A percentile compares a stretch with the other conserved stretches of the same genome.
phyloP scores from a whole-genome alignment of 495 filamentous ascomycete genomes.

The Baudoinia panamericana region DNA sequence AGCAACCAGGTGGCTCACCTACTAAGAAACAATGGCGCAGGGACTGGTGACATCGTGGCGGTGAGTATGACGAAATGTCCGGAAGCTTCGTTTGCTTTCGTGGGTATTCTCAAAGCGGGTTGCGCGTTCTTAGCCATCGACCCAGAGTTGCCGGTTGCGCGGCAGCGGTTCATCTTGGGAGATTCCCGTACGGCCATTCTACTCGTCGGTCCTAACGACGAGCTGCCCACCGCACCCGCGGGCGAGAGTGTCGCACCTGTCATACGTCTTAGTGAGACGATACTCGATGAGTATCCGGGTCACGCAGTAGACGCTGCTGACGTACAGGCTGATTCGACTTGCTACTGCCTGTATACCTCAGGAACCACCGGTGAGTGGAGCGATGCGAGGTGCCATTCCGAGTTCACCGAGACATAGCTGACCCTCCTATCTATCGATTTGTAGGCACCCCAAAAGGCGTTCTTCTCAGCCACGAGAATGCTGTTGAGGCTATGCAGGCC shows the following conservation, averaged over 20 bases:
- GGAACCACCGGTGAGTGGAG: slow-evolving; percentile 37
- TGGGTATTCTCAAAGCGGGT: slow-evolving; percentile 70
- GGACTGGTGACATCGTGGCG: slow-evolving; percentile 46
- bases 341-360: slow-evolving; percentile 69
- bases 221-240: slow-evolving; percentile 22
- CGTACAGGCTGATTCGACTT: slow-evolving; percentile 39
- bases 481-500: slow-evolving; percentile 61
- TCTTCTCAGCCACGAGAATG: slow-evolving; percentile 59
- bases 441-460: slow-evolving; percentile 72
- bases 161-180: slow-evolving; percentile 51
- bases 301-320: neutral
- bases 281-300: neutral
- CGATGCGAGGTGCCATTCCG: neutral
- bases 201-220: slow-evolving; percentile 27
- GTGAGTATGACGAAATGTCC: slow-evolving; percentile 74
- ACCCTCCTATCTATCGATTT: neutral
- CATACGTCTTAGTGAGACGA: neutral
- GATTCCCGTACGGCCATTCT: slow-evolving; percentile 47
- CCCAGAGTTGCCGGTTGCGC: slow-evolving; percentile 45
- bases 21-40: slow-evolving; percentile 29
- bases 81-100: slow-evolving; percentile 61
- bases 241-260: slow-evolving; percentile 20
- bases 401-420: neutral
- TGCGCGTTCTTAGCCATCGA: slow-evolving; percentile 71
- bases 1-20: slow-evolving; percentile 49